Conservation (phyloP, 371 early-diverging fungal species). For the Catenaria anguillulae region DNA sequence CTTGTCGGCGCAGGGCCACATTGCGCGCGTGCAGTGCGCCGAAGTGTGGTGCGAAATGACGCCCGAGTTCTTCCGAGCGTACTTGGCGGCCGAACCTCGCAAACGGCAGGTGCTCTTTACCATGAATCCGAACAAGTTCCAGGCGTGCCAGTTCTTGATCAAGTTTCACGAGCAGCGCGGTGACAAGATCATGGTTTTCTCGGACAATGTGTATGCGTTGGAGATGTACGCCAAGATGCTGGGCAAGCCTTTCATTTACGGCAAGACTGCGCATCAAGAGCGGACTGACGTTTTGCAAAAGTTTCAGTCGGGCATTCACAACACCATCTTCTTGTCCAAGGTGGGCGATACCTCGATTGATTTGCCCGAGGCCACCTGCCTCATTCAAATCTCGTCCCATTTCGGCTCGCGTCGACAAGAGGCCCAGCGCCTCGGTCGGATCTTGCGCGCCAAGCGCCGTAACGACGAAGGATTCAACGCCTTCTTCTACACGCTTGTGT, state of each 20-base stretch:
- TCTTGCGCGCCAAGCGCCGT: constrained; percentile 94
- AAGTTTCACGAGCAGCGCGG: constrained; percentile 88
- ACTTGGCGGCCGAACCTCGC: constrained; percentile 56
- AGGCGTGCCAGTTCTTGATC: constrained; percentile 95
- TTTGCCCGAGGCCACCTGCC: constrained; percentile 97
- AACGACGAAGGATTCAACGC: constrained; percentile 94
- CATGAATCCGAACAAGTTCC: constrained; percentile 98
- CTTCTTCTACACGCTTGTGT: constrained; percentile 96
- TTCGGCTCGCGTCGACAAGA: constrained; percentile 99
- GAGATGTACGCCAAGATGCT: constrained; percentile 85
- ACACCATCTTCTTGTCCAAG: constrained; percentile 97
- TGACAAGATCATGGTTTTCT: constrained; percentile 99
- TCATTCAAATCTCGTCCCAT: constrained; percentile 98
- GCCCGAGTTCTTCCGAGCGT: constrained; percentile 92
- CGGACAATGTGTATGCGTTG: constrained; percentile 97
- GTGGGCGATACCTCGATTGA: constrained; percentile 99
- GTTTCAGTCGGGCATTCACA: constrained; percentile 91
- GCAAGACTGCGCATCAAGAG: constrained; percentile 90
- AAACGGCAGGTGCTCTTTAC: constrained; percentile 79
- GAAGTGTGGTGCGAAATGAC: constrained; percentile 99
- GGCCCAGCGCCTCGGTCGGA: constrained; percentile 97
- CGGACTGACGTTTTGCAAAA: constrained; percentile 53
- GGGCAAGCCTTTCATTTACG: constrained; percentile 90
- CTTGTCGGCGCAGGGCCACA: constrained; percentile 91
- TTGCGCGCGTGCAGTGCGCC: constrained; percentile 97